These are phyloP conservation scores for Dryas integrifolia DNA, from an alignment of 331 rosid species.

Conservation along the genomic window DNA sequence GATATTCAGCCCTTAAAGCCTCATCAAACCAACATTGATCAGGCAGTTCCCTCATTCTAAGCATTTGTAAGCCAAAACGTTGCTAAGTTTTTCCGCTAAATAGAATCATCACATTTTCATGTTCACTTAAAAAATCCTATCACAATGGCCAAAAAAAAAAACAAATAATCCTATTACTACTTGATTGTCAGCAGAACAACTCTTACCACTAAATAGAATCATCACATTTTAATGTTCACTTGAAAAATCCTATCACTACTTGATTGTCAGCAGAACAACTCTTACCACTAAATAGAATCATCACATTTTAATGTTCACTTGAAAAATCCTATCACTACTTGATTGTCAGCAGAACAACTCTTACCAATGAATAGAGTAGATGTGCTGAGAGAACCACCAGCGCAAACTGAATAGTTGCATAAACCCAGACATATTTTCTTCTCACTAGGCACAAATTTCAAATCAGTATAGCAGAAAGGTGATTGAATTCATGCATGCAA, in stretches of 20 bases:
- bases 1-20: not conserved
- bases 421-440: conserved; percentile 72
- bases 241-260: no score
- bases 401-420: conserved; percentile 57
- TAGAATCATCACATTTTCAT: not conserved
- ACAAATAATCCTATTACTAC: no score
- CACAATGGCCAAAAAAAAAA: no score
- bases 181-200: no score
- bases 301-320: no score
- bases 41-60: not conserved
- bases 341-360: conserved; percentile 19
- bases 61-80: not conserved
- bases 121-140: not conserved
- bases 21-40: no score
- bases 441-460: conserved; percentile 42
- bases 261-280: conserved; percentile 6
- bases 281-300: conserved; percentile 59
- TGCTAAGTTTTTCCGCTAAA: not conserved
- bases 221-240: no score
- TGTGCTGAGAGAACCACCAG: conserved; percentile 60
- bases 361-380: conserved; percentile 64
- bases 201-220: no score
- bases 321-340: no score
- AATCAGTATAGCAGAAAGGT: conserved; percentile 20
- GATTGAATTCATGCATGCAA: conserved; percentile 16